These are phyloP conservation scores for Cercophora newfieldiana DNA, from an alignment of 495 filamentous ascomycete genomes.

Conservation along the genomic window DNA sequence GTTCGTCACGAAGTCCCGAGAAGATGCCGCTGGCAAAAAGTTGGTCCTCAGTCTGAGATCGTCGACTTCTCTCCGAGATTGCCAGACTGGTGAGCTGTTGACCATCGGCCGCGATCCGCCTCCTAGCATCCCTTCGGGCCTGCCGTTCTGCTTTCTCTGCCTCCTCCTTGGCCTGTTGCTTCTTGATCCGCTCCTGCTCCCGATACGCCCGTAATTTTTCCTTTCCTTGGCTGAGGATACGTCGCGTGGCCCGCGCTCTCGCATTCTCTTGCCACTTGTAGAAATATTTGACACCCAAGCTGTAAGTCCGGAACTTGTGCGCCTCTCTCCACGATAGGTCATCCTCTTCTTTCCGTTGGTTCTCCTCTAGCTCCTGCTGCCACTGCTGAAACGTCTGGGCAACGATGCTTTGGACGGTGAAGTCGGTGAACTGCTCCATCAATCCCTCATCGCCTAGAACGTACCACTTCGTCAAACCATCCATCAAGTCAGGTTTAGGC, in stretches of 20 bases:
- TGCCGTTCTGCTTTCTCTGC: constrained; percentile 31
- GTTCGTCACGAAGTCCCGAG: constrained; percentile 38
- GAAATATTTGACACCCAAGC: constrained; percentile 48
- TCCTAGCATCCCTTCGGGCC: constrained; percentile 27
- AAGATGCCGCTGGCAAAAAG: constrained; percentile 47
- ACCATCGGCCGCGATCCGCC: constrained; percentile 25
- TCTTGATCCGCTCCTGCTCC: constrained; percentile 26
- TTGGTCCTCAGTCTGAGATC: constrained; percentile 36
- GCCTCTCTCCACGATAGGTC: constrained; percentile 40
- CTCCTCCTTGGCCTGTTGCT: constrained; percentile 36
- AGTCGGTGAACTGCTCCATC: constrained; percentile 39
- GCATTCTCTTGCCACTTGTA: constrained; percentile 49
- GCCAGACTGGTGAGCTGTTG: constrained; percentile 24
- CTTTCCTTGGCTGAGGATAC: constrained; percentile 39
- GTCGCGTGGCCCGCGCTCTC: constrained; percentile 28
- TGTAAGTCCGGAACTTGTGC: constrained; percentile 40
- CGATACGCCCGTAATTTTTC: constrained; percentile 32
- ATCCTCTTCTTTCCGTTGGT: constrained; percentile 42
- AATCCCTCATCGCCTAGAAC: constrained; percentile 46
- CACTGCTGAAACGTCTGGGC: constrained; percentile 33
- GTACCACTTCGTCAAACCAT: constrained; percentile 48
- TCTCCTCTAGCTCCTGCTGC: constrained; percentile 37
- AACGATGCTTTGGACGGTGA: constrained; percentile 40
- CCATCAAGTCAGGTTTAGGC: constrained; percentile 35
- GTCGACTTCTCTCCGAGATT: background rate